Evolutionary conservation across 805 yeast species (phyloP).

Genomic region (Millerozyma miso): DNA sequence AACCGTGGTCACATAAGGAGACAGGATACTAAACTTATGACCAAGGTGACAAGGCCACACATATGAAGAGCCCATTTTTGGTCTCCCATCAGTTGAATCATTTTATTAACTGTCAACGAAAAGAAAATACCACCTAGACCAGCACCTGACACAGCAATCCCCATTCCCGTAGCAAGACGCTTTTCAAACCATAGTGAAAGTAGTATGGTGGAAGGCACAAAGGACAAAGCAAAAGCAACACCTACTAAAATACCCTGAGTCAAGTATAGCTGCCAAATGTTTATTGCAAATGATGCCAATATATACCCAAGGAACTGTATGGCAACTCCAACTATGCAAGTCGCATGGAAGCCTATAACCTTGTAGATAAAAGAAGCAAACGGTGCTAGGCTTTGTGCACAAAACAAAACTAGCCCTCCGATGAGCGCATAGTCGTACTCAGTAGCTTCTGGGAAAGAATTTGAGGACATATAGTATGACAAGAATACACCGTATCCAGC

Average conservation of each 20-base stretch:
- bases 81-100: constrained; percentile 38
- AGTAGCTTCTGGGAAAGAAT: constrained; percentile 37
- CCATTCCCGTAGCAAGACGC: constrained; percentile 44
- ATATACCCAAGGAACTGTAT: constrained; percentile 43
- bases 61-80: constrained; percentile 43
- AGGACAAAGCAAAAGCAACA: constrained; percentile 41
- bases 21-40: constrained; percentile 32
- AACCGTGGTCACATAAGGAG: constrained; percentile 43
- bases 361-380: constrained; percentile 44
- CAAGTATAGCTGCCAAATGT: constrained; percentile 48
- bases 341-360: constrained; percentile 45
- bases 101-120: constrained; percentile 38
- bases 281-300: constrained; percentile 48
- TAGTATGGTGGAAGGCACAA: constrained; percentile 40
- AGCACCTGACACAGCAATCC: constrained; percentile 45
- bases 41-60: constrained; percentile 30
- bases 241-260: constrained; percentile 53
- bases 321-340: constrained; percentile 44
- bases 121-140: constrained; percentile 51
- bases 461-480: constrained; percentile 38
- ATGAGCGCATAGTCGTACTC: constrained; percentile 48
- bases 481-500: constrained; percentile 58
- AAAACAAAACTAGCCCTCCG: constrained; percentile 45
- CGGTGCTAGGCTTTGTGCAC: constrained; percentile 59
- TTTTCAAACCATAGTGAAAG: constrained; percentile 48